Evolutionary conservation across 148 eudicot species (phyloP).

Genomic region (Spergularia bocconei): DNA sequence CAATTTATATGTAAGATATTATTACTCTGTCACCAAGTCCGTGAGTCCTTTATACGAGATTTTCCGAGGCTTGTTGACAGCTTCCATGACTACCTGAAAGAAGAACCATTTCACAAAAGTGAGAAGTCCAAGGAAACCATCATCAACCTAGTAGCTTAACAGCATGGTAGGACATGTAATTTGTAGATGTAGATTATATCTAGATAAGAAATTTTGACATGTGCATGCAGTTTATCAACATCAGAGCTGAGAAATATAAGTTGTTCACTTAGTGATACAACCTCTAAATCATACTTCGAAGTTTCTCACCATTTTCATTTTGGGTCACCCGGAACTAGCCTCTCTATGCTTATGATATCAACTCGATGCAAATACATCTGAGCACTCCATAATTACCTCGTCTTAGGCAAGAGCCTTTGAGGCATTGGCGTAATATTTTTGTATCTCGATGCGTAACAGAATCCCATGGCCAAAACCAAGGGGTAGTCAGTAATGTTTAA

Average conservation of each 20-base stretch:
- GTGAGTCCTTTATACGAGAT: slow-evolving; percentile 89
- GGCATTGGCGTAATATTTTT: background rate
- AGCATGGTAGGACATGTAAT: background rate
- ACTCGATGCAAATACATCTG: too few relatives aligned
- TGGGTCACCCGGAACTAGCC: too few relatives aligned
- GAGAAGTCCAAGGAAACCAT: background rate
- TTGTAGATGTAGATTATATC: background rate
- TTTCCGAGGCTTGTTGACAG: slow-evolving; percentile 92
- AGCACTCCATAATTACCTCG: too few relatives aligned
- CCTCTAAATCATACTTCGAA: background rate
- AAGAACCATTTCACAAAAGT: slow-evolving; percentile 10
- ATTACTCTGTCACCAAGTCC: slow-evolving; percentile 96
- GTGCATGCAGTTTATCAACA: background rate
- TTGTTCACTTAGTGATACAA: background rate
- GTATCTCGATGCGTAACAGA: too few relatives aligned
- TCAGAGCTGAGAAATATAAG: background rate
- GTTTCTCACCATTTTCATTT: too few relatives aligned
- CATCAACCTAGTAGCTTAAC: slow-evolving; percentile 9
- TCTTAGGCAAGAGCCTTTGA: background rate
- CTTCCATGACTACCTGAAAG: slow-evolving; percentile 92
- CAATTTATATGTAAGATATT: slow-evolving; percentile 10
- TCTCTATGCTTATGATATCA: too few relatives aligned
- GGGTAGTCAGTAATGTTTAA: too few relatives aligned
- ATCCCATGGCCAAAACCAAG: too few relatives aligned
- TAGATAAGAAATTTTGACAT: background rate